A percentile compares a stretch with the other conserved stretches of the same genome.
These are phyloP conservation scores for Hepatocystis sp. DNA, from an alignment of 169 alveolate species.

Conservation along the genomic window DNA sequence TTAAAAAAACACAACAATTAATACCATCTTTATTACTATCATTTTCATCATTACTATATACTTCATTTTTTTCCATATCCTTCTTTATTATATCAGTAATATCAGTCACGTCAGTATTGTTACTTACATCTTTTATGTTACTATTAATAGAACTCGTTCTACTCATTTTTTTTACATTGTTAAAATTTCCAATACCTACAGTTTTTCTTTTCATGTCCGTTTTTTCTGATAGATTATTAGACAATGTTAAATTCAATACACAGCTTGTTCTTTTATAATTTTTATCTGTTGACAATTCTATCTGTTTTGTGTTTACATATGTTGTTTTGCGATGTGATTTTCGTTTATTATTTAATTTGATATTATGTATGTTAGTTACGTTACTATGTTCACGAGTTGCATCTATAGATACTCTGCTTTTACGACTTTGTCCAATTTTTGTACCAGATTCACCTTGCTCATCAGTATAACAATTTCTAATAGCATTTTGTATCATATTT, in stretches of 20 bases:
- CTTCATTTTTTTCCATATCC: not conserved
- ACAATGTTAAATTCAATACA: no score
- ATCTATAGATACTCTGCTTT: not conserved
- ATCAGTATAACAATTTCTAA: constrained; percentile 2
- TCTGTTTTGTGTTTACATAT: not conserved
- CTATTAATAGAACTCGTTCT: not conserved
- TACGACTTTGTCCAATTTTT: not conserved
- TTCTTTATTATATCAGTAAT: constrained; percentile 6
- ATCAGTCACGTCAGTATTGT: not conserved
- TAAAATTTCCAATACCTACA: constrained; percentile 4
- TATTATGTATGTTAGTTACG: not conserved
- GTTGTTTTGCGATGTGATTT: no score
- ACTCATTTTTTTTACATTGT: not conserved
- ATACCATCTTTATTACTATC: constrained; percentile 42
- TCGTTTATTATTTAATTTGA: no score
- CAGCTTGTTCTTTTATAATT: not conserved
- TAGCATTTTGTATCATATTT: constrained; percentile 75
- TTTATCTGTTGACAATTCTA: no score
- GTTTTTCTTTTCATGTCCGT: constrained; percentile 27
- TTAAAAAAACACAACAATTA: constrained; percentile 76
- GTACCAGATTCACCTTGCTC: not conserved
- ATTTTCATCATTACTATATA: not conserved
- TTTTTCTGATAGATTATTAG: not conserved
- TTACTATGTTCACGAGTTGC: no score
- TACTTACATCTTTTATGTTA: constrained; percentile 1